These are phyloP conservation scores for Geranium brycei DNA, from an alignment of 345 rosid species.

Conservation along the genomic window DNA sequence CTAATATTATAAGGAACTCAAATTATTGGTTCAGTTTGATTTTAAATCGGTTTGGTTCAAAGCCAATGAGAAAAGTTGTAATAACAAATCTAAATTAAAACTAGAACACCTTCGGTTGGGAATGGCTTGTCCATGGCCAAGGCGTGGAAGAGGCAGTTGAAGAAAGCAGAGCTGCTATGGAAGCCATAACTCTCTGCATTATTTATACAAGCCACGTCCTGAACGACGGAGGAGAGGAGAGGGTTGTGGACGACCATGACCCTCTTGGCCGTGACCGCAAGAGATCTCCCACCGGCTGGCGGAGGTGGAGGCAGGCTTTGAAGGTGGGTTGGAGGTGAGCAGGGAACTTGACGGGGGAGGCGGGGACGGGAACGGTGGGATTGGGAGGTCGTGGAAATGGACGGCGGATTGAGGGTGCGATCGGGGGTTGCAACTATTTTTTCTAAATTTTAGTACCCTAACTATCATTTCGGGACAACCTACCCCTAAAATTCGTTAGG, in stretches of 20 bases:
- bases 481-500: too few relatives aligned
- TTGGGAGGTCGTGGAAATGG: constrained; percentile 11
- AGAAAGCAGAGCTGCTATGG: constrained; percentile 11
- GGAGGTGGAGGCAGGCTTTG: constrained; percentile 8
- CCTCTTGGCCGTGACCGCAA: constrained; percentile 2
- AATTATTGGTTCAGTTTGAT: too few relatives aligned
- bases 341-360: constrained; percentile 14
- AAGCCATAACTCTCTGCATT: constrained; percentile 12
- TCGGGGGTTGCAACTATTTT: too few relatives aligned
- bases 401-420: neutral
- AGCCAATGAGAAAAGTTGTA: too few relatives aligned
- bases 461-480: too few relatives aligned
- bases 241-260: constrained; percentile 12
- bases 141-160: neutral
- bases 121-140: neutral
- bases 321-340: constrained; percentile 7
- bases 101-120: neutral
- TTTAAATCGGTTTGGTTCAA: too few relatives aligned
- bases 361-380: constrained; percentile 15
- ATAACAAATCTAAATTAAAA: too few relatives aligned
- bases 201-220: constrained; percentile 4
- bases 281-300: constrained; percentile 6
- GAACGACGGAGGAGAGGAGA: constrained; percentile 11
- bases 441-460: too few relatives aligned
- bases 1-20: too few relatives aligned